phyloP scores from a whole-genome alignment of 441 rosid genomes.

The Syzygium malaccense region DNA sequence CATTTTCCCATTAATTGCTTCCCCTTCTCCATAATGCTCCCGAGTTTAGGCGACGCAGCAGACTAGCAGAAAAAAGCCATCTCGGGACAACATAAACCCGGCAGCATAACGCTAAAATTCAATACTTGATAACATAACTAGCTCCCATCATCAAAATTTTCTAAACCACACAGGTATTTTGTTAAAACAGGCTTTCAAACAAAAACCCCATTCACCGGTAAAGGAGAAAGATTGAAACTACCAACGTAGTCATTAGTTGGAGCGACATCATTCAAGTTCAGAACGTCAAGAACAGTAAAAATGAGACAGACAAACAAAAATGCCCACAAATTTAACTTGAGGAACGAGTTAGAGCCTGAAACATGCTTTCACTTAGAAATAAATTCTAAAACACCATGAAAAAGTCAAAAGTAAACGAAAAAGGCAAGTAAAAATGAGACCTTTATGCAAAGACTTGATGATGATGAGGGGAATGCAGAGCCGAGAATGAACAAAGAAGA shows the following conservation, averaged over 20 bases:
- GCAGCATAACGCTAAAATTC: neutral
- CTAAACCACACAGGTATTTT: neutral
- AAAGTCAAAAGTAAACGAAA: too few species aligned
- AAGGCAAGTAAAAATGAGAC: too few species aligned
- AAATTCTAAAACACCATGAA: too few species aligned
- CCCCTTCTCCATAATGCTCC: neutral
- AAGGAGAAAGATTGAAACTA: neutral
- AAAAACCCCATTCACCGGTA: neutral
- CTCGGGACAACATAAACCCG: neutral
- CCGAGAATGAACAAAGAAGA: too few species aligned
- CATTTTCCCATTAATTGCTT: neutral
- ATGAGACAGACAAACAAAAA: neutral
- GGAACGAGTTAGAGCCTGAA: neutral
- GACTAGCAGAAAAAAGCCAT: neutral
- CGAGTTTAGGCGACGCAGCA: neutral
- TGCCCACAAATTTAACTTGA: neutral
- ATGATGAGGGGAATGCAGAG: too few species aligned
- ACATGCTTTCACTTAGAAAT: neutral
- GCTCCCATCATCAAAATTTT: neutral
- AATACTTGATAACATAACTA: neutral
- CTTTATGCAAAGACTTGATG: too few species aligned
- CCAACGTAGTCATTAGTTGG: neutral
- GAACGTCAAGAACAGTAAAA: neutral
- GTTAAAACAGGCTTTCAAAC: neutral
- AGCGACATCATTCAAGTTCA: neutral